Base-by-base conservation (phyloP, 345 rosid species). In the Aquilaria sinensis region DNA sequence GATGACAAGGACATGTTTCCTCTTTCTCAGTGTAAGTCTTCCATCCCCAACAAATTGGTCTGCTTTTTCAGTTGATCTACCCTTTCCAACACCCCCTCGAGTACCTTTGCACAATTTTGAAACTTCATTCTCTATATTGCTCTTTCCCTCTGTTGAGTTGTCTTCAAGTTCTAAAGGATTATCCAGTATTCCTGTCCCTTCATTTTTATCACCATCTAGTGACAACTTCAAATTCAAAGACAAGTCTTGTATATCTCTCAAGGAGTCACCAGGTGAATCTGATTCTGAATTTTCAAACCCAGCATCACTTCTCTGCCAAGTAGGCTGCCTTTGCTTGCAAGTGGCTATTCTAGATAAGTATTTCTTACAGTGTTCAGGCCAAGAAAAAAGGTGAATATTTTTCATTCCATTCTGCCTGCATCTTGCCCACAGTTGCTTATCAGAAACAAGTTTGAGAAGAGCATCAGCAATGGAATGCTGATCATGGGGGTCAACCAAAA, bases 321-420 rank as follows among this genome's bases (percentile, higher is more conserved):
- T 78, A 30, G 96, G 89, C 65, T 83, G 83, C 67, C 96, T 85
- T 69, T 79, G 86, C 63, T 72, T 85, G 81, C 89, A 88, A 50
- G 78, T 77, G 51, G 81, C 77, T 75, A 88, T 81, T 31, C 87
- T 83, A 43, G 92, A 73, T 29, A 88, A 56, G 49, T 88, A 88
- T 49, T 71, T 70, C 70, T 76, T 88, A 71, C 96, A 85, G 56
- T 88, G 92, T 76, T 83, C 88, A 14, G 85, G 92, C 96, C 92
- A 88, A 31, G 96, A 83, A 68, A 73, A 85, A 55, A 70, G 60
- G 75, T 85, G 87, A 53, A 88, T 81, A 54, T 88, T 88, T 60
- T 83, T 81, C 31, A 85, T 73, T 15, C 96, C 96, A 66, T 85
- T 81, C 49, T 81, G 80, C 32, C 89, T 73, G 82, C 96, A 88